These are phyloP conservation scores for Cercophora scortea DNA, from an alignment of 495 filamentous ascomycete species.

Conservation along the genomic window DNA sequence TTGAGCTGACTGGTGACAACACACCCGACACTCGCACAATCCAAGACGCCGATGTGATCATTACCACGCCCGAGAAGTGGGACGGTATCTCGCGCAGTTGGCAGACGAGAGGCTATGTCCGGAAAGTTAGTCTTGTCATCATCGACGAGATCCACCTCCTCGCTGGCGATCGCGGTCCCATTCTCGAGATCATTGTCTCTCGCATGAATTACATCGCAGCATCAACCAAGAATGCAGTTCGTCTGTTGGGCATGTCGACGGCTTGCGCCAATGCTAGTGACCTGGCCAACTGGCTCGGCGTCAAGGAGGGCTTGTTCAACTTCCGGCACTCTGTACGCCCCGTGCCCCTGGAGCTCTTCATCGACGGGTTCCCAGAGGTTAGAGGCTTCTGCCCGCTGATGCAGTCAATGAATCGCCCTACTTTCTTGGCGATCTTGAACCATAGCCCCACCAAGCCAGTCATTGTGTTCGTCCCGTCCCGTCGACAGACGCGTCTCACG, in stretches of 20 bases:
- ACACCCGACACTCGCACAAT: constrained; percentile 95
- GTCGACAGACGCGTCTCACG: constrained; percentile 88
- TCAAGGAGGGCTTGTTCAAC: constrained; percentile 93
- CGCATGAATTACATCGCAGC: constrained; percentile 99
- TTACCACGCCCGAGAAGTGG: constrained; percentile 99
- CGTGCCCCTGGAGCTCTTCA: constrained; percentile 90
- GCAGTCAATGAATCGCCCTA: constrained; percentile 98
- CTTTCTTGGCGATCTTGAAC: constrained; percentile 90
- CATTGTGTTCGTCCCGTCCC: constrained; percentile 96
- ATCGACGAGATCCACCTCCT: constrained; percentile 98
- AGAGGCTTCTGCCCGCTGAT: constrained; percentile 95
- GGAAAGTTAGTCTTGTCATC: constrained; percentile 90
- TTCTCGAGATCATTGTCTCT: constrained; percentile 98
- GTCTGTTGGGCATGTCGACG: constrained; percentile 95
- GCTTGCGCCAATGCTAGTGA: constrained; percentile 95
- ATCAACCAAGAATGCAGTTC: constrained; percentile 78
- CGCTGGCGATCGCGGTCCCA: constrained; percentile 90
- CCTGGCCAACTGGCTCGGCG: constrained; percentile 92
- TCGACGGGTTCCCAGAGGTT: constrained; percentile 93
- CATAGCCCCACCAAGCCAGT: constrained; percentile 95
- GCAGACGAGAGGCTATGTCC: constrained; percentile 94
- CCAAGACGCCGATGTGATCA: constrained; percentile 90
- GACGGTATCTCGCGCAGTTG: constrained; percentile 98
- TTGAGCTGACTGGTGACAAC: constrained; percentile 97
- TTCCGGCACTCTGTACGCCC: constrained; percentile 97